phyloP scores from a whole-genome alignment of 257 asterid genomes.

The Capsicum chinense region DNA sequence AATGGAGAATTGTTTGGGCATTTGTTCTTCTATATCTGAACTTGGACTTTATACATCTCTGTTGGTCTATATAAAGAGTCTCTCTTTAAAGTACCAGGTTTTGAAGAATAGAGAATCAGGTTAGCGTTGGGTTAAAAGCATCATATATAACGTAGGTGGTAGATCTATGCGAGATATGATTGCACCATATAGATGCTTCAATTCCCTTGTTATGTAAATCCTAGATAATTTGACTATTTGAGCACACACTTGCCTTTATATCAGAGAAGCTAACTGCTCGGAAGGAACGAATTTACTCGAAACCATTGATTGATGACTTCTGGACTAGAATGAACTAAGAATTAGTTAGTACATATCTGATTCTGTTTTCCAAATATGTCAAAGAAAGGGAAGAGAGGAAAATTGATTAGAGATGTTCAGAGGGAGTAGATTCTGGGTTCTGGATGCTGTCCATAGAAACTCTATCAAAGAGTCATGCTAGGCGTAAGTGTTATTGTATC shows the following conservation, averaged over 20 bases:
- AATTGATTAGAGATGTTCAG: neutral
- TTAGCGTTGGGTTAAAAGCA: neutral
- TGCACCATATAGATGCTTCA: neutral
- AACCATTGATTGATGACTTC: neutral
- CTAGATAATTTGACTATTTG: neutral
- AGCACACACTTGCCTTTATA: neutral
- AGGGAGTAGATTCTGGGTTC: neutral
- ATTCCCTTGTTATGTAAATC: neutral
- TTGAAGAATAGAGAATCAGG: neutral
- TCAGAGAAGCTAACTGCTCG: neutral
- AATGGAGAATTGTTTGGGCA: neutral
- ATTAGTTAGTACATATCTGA: neutral
- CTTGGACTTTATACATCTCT: neutral
- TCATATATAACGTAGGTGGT: neutral
- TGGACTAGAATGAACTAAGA: neutral
- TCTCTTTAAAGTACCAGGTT: neutral
- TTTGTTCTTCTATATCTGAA: neutral
- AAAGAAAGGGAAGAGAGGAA: neutral
- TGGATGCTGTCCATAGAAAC: neutral
- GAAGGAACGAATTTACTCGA: neutral
- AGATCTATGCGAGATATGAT: neutral
- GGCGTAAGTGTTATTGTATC: neutral
- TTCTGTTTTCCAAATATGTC: neutral
- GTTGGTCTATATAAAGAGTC: neutral
- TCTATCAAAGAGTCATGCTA: neutral